Base-by-base conservation (phyloP, 1,284 basidiomycete genomes). In the Cutaneotrichosporon spelunceum region DNA sequence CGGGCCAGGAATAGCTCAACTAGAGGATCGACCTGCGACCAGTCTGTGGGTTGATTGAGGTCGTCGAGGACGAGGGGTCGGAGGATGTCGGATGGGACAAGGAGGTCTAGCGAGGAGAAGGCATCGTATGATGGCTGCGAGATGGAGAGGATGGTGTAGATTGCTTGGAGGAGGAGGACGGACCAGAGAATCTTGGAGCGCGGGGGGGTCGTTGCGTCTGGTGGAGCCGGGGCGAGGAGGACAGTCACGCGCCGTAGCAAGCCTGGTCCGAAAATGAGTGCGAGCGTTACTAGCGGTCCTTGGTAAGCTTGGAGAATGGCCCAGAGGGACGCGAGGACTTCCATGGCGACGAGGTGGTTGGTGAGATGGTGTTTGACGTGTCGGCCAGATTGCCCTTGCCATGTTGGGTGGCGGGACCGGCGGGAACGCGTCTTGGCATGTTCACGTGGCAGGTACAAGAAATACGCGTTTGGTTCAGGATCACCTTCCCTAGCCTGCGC, bases 101-200 rank as follows among this genome's bases (percentile, higher is more conserved):
- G 54, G 13, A 74, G 63, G 14, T 45, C 23, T 44, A 70, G 49
- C 4, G 59, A 52, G 9, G 48, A 36, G 62, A 76, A 76, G 23
- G 74, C 42, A 59, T 76, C 66, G 65, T 66, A 75, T 0, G 72
- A 70, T 13, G 71, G 75, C 1, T 16, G 23, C 21, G 24, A 33
- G 33, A 36, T 9, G 21, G n/a, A 10, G 21, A 34, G 21, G 34
- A 19, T 10, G 11, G 52, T 21, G 34, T 50, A 50, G 2, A 29
- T 6, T 1, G 48, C 27, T 3, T 50, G 48, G 3, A 50, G 48
- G 27, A n/a, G 16, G 27, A 50, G 48, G 26, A 29, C 27, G 13
- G 19, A n/a, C 24, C 26, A 29, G 5, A 50, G 26, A 9, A 27
- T 23, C 4, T 8, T 14, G 2, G 27, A 30, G 48, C 48, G 48